phyloP scores from a whole-genome alignment of 2,329 filamentous ascomycete species.

The Neofusicoccum sp. region DNA sequence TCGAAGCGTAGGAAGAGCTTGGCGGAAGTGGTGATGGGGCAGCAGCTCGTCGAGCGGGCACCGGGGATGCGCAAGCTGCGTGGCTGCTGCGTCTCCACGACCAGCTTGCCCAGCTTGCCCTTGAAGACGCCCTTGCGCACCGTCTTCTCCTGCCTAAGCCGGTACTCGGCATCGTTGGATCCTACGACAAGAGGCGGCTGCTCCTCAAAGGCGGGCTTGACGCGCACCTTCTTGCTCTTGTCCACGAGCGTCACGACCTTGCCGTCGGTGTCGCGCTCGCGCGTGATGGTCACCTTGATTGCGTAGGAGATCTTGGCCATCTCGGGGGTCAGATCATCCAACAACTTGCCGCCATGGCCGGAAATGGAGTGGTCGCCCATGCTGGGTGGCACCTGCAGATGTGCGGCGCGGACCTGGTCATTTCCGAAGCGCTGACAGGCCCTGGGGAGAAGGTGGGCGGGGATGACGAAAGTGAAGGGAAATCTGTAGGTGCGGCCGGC shows the following conservation, averaged over 20 bases:
- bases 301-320: constrained; percentile 64
- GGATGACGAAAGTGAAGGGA: constrained; percentile 66
- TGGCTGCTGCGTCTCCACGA: constrained; percentile 61
- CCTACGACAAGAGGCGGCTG: constrained; percentile 60
- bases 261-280: constrained; percentile 41
- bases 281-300: constrained; percentile 53
- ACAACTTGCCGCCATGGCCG: constrained; percentile 51
- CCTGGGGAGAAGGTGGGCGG: constrained; percentile 61
- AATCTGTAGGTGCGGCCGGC: constrained; percentile 61
- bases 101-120: constrained; percentile 59
- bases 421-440: constrained; percentile 60
- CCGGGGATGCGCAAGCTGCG: constrained; percentile 55
- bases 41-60: constrained; percentile 38
- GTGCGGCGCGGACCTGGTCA: constrained; percentile 55
- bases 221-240: constrained; percentile 58
- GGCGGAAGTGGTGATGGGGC: constrained; percentile 56
- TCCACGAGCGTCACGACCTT: constrained; percentile 50
- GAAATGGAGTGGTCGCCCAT: constrained; percentile 61
- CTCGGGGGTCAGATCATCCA: constrained; percentile 65
- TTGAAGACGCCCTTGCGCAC: constrained; percentile 64
- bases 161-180: constrained; percentile 52
- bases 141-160: constrained; percentile 59
- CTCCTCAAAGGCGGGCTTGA: constrained; percentile 62
- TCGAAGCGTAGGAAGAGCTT: constrained; percentile 64
- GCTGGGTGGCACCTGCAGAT: constrained; percentile 63